Percentiles rank a stretch among this genome's conserved stretches.
Conservation (phyloP, 805 yeast genomes). For the Ogataea zsoltii region DNA sequence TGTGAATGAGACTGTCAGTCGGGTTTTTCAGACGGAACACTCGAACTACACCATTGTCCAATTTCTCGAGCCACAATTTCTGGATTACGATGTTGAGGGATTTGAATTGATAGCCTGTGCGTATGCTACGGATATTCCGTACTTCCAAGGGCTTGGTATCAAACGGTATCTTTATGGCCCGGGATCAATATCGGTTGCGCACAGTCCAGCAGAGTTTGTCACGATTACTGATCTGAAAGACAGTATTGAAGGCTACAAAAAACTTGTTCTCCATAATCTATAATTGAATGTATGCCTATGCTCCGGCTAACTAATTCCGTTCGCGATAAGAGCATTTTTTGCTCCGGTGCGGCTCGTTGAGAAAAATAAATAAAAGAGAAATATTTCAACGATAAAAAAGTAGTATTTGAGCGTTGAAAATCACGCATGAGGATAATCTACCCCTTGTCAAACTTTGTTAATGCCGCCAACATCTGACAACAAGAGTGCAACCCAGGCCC, state of each 20-base stretch:
- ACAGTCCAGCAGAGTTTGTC: constrained; percentile 32
- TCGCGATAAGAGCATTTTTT: constrained; percentile 1
- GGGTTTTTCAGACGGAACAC: constrained; percentile 25
- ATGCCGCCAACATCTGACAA: too few species aligned
- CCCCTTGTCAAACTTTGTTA: too few species aligned
- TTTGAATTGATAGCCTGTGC: constrained; percentile 41
- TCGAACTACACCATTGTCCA: constrained; percentile 14
- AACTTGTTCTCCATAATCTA: constrained; percentile 31
- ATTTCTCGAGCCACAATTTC: constrained; percentile 38
- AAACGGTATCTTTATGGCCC: constrained; percentile 58
- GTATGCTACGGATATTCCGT: constrained; percentile 41
- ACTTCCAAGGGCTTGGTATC: constrained; percentile 22
- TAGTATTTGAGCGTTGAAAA: too few species aligned
- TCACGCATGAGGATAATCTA: too few species aligned
- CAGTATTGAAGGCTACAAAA: constrained; percentile 52
- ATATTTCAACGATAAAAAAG: neutral
- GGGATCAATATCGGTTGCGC: constrained; percentile 57
- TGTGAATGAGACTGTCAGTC: constrained; percentile 38
- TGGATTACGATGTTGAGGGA: constrained; percentile 59
- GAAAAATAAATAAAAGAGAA: too few species aligned
- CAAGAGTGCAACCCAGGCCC: too few species aligned
- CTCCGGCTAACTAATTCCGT: constrained; percentile 10
- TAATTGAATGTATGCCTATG: neutral
- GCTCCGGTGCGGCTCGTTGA: neutral
- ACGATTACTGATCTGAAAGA: constrained; percentile 43